A percentile compares a stretch with the other conserved stretches of the same genome.
Evolutionary conservation across 371 early-diverging fungal species (phyloP).

Genomic region (Apophysomyces elegans): DNA sequence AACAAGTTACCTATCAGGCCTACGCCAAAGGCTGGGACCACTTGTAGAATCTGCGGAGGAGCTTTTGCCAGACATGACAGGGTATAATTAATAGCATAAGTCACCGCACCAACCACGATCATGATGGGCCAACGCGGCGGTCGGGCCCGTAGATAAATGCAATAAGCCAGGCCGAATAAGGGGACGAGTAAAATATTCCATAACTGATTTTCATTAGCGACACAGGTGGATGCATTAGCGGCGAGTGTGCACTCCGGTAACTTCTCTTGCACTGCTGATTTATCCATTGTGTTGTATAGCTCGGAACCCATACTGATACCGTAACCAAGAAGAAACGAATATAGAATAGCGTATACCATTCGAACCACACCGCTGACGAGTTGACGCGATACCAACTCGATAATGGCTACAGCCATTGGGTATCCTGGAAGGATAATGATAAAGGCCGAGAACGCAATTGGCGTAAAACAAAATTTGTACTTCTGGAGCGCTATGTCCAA

Average conservation of each 20-base stretch:
- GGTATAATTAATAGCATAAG: slow-evolving; percentile 42
- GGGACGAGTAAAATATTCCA: slow-evolving; percentile 46
- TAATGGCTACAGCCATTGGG: slow-evolving; percentile 73
- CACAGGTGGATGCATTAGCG: slow-evolving; percentile 27
- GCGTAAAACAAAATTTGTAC: slow-evolving; percentile 50
- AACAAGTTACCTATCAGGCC: slow-evolving; percentile 60
- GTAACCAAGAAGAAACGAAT: slow-evolving; percentile 78
- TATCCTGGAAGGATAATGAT: slow-evolving; percentile 76
- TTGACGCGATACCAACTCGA: slow-evolving; percentile 85
- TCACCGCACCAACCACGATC: slow-evolving; percentile 40
- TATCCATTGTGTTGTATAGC: slow-evolving; percentile 45
- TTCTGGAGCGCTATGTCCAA: slow-evolving; percentile 15
- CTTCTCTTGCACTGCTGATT: slow-evolving; percentile 16
- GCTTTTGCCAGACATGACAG: slow-evolving; percentile 50
- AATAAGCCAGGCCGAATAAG: slow-evolving; percentile 48
- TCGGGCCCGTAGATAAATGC: slow-evolving; percentile 47
- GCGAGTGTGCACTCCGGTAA: slow-evolving; percentile 24
- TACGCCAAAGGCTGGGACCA: slow-evolving; percentile 58
- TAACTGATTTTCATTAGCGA: slow-evolving; percentile 27
- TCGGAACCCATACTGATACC: slow-evolving; percentile 78
- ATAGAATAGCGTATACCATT: slow-evolving; percentile 78
- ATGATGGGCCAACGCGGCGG: slow-evolving; percentile 41
- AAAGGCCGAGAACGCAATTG: slow-evolving; percentile 54
- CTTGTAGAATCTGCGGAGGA: slow-evolving; percentile 47
- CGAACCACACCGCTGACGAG: slow-evolving; percentile 87